These are phyloP conservation scores for Casuarina glauca DNA, from an alignment of 306 rosid genomes.

Conservation along the genomic window DNA sequence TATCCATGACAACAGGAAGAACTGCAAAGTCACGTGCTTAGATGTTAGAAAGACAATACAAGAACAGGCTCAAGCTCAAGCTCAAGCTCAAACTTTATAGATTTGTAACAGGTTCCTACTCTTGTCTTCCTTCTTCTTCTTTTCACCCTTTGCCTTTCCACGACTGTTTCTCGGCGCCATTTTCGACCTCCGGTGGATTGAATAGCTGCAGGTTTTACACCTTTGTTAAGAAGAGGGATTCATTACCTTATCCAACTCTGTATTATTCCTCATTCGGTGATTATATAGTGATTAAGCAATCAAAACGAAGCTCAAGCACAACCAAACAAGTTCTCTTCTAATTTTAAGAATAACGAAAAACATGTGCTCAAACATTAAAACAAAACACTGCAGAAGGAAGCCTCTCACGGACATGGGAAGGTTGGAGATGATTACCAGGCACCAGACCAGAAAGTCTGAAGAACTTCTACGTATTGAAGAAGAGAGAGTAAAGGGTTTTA, in stretches of 20 bases:
- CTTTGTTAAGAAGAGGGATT: not conserved
- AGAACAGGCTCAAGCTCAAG: not conserved
- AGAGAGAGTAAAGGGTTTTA: conserved; percentile 15
- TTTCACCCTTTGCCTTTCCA: conserved; percentile 83
- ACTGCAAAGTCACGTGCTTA: conserved; percentile 49
- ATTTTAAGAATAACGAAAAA: not conserved
- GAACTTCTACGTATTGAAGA: conserved; percentile 2
- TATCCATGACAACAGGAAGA: conserved; percentile 85
- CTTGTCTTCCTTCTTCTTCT: conserved; percentile 95
- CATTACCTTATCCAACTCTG: not conserved
- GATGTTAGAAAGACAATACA: not conserved
- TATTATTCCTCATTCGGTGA: not conserved
- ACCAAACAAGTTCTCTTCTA: not conserved
- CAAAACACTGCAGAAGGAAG: not conserved
- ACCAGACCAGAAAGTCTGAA: conserved; percentile 19
- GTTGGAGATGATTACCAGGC: conserved; percentile 35
- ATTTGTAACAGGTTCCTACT: conserved; percentile 27
- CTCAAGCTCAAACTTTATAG: not conserved
- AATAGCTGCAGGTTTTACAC: conserved; percentile 24
- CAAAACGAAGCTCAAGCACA: not conserved
- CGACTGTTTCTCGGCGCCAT: conserved; percentile 93
- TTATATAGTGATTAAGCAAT: not conserved
- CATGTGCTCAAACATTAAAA: not conserved
- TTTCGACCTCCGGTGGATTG: conserved; percentile 26
- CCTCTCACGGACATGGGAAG: not conserved